These are phyloP conservation scores for Pyrus bretschneideri DNA, from an alignment of 306 rosid species.

Conservation along the genomic window DNA sequence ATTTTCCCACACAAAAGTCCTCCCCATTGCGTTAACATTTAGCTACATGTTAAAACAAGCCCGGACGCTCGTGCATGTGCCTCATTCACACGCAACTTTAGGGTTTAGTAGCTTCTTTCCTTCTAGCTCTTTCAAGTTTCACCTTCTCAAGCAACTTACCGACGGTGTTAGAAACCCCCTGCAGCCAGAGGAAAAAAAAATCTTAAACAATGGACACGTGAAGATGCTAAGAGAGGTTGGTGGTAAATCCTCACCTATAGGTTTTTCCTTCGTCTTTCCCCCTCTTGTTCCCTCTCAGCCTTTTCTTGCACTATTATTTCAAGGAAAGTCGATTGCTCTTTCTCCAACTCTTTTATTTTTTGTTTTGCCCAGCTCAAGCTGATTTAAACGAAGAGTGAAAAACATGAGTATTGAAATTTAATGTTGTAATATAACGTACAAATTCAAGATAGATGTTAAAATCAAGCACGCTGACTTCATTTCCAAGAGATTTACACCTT, in stretches of 20 bases:
- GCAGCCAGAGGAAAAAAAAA: neutral
- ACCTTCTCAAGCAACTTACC: conserved; percentile 19
- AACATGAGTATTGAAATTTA: neutral
- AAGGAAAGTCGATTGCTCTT: conserved; percentile 55
- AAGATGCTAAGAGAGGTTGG: neutral
- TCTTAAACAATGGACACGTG: neutral
- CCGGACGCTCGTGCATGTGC: neutral
- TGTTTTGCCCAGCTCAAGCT: conserved; percentile 34
- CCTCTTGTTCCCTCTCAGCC: conserved; percentile 54
- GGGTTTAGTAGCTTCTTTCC: neutral
- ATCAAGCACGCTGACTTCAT: conserved; percentile 36
- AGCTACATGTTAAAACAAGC: neutral
- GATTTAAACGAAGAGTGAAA: neutral
- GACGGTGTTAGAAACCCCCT: conserved; percentile 23
- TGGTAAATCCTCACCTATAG: conserved; percentile 4
- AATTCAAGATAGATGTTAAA: neutral
- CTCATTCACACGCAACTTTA: neutral
- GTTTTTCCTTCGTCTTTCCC: conserved; percentile 40
- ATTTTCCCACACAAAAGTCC: no score
- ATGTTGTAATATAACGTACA: neutral
- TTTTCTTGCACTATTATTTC: conserved; percentile 64
- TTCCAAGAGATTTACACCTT: conserved; percentile 45
- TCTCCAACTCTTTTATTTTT: conserved; percentile 45
- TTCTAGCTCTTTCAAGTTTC: conserved; percentile 3
- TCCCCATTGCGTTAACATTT: no score